phyloP scores from a whole-genome alignment of 257 asterid species.

The Solanum ossicruentum region DNA sequence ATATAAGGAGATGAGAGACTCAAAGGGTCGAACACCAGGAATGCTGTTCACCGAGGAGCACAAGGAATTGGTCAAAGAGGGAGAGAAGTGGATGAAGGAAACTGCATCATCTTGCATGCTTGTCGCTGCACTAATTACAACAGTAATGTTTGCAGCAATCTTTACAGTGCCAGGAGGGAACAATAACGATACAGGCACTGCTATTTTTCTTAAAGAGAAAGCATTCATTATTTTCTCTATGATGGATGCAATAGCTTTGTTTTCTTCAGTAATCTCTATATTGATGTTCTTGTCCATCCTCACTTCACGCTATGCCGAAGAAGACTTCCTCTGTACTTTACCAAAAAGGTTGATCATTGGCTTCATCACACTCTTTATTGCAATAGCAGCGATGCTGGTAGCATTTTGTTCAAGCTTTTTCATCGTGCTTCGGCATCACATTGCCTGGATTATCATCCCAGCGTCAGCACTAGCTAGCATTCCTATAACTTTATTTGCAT shows the following conservation, averaged over 20 bases:
- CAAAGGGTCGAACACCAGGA: slow-evolving; percentile 6
- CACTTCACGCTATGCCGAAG: slow-evolving; percentile 29
- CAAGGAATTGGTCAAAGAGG: slow-evolving; percentile 7
- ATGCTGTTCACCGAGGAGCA: slow-evolving; percentile 18
- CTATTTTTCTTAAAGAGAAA: slow-evolving; percentile 5
- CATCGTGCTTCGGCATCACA: slow-evolving; percentile 7
- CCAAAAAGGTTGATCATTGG: slow-evolving; percentile 22
- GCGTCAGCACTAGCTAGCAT: slow-evolving; percentile 12
- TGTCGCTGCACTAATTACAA: slow-evolving; percentile 20
- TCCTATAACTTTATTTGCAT: slow-evolving; percentile 15
- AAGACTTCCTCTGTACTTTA: slow-evolving; percentile 15
- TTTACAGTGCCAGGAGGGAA: slow-evolving; percentile 25
- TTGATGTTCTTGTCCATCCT: slow-evolving; percentile 27
- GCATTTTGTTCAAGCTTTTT: slow-evolving; percentile 22
- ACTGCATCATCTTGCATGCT: slow-evolving; percentile 26
- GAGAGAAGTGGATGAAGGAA: slow-evolving; percentile 29
- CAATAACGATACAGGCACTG: slow-evolving; percentile 7
- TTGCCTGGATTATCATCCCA: slow-evolving; percentile 10
- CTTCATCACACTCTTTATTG: slow-evolving; percentile 15
- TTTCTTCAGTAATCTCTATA: slow-evolving; percentile 17
- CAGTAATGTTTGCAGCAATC: slow-evolving; percentile 23
- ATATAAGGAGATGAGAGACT: slow-evolving; percentile 14
- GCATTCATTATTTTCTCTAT: slow-evolving; percentile 12
- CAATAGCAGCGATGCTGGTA: slow-evolving; percentile 18
- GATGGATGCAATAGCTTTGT: slow-evolving; percentile 11